Evolutionary conservation across 2,329 filamentous ascomycete species (phyloP), one percentile per base, ranked within the genome.

Genomic region (Xylariaceae sp.): DNA sequence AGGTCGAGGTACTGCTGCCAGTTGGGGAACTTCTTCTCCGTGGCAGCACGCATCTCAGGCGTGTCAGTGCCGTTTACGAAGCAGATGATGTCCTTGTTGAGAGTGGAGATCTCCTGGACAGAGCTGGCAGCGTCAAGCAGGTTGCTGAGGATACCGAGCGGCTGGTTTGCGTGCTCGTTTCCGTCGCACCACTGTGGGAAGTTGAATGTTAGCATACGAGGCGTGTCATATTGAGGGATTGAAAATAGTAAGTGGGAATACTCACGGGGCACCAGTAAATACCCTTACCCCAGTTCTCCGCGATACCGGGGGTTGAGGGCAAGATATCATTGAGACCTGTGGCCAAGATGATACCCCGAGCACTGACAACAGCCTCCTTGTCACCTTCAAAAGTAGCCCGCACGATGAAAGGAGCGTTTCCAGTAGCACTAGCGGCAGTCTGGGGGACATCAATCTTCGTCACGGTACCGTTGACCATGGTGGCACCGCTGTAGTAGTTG

Each of bases 11-110:
- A 82, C 8, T 74, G 68, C 57, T 76, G 62, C 80, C 81, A 86
- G 35, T 74, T 70, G 0, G 79, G 75, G 57, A 76, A 74, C 51
- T 73, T 73, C 18, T 70, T 58, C 2, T 77, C 73, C 0, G 80
- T 73, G 0, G 66, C 63, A 0, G 69, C 73, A 17, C 79, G 76
- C 8, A 70, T 65, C 2, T 72, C 77, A 0, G 73, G 68, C 0
- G 79, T 85, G 58, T 84, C 74, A 1, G 82, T 84, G 17, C 84
- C 84, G 70, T 87, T 87, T 57, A 81, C 80, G 62, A 86, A 82
- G 1, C 80, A 81, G 17, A 84, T 70, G 47, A 86, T 73, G 65
- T 86, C 80, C 0, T 61, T 72, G 72, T 84, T 83, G 5, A 86
- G 71, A 0, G 81, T 84, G 13, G 77, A 67, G 8, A 85, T 75